phyloP scores from a whole-genome alignment of 2,329 filamentous ascomycete species.

The Aspergillus proliferans region DNA sequence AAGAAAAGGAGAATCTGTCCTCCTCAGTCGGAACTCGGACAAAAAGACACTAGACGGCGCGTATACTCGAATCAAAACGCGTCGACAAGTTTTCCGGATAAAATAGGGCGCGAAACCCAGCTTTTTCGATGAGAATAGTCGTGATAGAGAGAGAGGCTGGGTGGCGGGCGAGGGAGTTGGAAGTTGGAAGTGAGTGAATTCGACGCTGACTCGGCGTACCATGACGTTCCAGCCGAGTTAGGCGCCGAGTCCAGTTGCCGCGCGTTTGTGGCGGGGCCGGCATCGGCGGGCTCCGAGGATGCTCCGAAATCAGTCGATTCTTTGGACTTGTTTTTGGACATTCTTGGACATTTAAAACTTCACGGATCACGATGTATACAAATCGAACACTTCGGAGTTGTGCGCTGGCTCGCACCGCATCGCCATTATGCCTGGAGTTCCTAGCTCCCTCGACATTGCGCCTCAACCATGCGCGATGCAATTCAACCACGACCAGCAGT shows the following conservation, averaged over 20 bases:
- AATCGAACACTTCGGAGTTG: not conserved
- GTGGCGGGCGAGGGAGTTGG: conserved; percentile 1
- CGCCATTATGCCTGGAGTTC: conserved; percentile 30
- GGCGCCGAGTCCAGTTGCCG: conserved; percentile 7
- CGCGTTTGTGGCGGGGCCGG: not conserved
- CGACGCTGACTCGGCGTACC: not conserved
- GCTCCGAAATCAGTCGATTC: too few species aligned
- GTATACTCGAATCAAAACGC: not conserved
- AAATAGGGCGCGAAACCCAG: not conserved
- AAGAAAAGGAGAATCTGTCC: not conserved
- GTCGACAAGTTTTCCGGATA: not conserved
- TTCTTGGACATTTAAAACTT: not conserved
- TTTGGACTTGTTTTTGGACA: too few species aligned
- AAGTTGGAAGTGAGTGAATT: not conserved
- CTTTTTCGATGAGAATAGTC: too few species aligned
- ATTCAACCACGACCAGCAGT: conserved; percentile 15
- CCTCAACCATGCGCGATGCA: conserved; percentile 20
- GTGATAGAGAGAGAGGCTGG: not conserved
- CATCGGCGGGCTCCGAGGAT: not conserved
- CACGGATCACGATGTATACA: not conserved
- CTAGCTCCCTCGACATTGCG: conserved; percentile 26
- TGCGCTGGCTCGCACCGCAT: conserved; percentile 6
- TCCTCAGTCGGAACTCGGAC: not conserved
- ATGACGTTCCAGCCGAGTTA: not conserved
- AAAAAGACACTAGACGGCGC: not conserved